Evolutionary conservation across 1,284 basidiomycete species (phyloP).

Genomic region (Chalciporus sp.): DNA sequence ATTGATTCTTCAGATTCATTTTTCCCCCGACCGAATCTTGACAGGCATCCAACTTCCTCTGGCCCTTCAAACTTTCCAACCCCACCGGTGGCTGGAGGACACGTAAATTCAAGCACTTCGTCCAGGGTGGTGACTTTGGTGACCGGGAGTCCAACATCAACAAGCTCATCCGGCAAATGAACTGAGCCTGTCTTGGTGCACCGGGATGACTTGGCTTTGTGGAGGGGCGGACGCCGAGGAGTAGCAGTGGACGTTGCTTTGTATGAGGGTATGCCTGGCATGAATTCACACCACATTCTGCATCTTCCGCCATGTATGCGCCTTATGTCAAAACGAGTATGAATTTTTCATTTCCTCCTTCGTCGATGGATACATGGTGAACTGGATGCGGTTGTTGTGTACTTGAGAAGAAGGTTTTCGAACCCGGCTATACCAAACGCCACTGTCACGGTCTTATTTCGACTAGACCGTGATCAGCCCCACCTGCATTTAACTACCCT

Average conservation of each 20-base stretch:
- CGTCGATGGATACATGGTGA: not conserved
- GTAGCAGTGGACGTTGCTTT: conserved; percentile 21
- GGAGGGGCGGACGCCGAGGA: conserved; percentile 11
- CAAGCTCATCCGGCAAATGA: conserved; percentile 97
- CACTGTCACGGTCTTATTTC: too few relatives aligned
- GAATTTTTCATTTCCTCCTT: conserved; percentile 10
- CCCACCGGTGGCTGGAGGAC: conserved; percentile 97
- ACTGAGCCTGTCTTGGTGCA: conserved; percentile 47
- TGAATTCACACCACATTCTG: conserved; percentile 30
- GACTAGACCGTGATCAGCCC: not conserved
- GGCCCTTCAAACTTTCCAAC: conserved; percentile 99
- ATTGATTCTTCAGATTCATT: not conserved
- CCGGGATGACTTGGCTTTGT: conserved; percentile 9
- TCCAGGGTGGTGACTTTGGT: conserved; percentile 95
- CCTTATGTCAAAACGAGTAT: conserved; percentile 30
- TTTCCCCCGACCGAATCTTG: conserved; percentile 3
- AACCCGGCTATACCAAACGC: too few relatives aligned
- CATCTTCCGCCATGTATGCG: conserved; percentile 29
- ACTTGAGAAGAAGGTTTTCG: too few relatives aligned
- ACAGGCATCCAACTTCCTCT: conserved; percentile 91
- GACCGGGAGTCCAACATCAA: conserved; percentile 97
- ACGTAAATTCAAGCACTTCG: conserved; percentile 95
- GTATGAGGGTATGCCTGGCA: conserved; percentile 42
- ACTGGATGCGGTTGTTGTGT: not conserved
- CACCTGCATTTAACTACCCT: not conserved